A percentile compares a stretch with the other conserved stretches of the same genome.
Evolutionary conservation across 768 basidiomycete genomes (phyloP).

Genomic region (Psilocybe tampanensis): DNA sequence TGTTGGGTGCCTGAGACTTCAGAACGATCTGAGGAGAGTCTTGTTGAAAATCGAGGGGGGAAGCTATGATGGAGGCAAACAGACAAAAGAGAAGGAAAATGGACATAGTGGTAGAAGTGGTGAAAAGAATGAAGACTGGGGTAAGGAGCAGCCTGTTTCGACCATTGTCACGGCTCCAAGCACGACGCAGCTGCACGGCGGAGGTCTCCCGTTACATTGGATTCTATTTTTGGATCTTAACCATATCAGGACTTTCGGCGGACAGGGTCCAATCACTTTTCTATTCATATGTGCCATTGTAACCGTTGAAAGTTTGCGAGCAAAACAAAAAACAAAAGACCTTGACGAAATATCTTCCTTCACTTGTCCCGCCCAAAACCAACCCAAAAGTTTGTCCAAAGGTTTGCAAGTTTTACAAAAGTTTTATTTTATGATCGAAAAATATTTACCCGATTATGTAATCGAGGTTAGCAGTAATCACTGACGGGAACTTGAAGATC

Average conservation of each 20-base stretch:
- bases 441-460: constrained; percentile 1
- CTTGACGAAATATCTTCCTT: too few relatives aligned
- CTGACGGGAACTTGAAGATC: background rate
- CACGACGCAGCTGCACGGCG: constrained; percentile 17
- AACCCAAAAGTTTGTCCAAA: too few relatives aligned
- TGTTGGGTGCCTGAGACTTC: background rate
- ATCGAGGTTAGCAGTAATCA: background rate
- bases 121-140: constrained; percentile 10
- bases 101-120: constrained; percentile 16
- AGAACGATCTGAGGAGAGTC: constrained; percentile 18
- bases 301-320: too few relatives aligned
- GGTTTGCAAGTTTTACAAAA: too few relatives aligned
- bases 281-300: too few relatives aligned
- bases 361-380: too few relatives aligned
- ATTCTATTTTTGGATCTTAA: constrained; percentile 3
- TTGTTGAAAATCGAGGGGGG: constrained; percentile 15
- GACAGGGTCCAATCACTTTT: too few relatives aligned
- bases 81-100: constrained; percentile 21
- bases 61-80: constrained; percentile 18
- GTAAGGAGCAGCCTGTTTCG: constrained; percentile 1
- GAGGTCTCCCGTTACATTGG: constrained; percentile 18
- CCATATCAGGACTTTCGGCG: background rate
- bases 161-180: constrained; percentile 7
- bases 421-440: background rate
- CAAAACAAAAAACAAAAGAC: too few relatives aligned